Evolutionary conservation across 306 rosid genomes (phyloP), one percentile per base, ranked within the genome.

Genomic region (Dalbergia cochinchinensis): DNA sequence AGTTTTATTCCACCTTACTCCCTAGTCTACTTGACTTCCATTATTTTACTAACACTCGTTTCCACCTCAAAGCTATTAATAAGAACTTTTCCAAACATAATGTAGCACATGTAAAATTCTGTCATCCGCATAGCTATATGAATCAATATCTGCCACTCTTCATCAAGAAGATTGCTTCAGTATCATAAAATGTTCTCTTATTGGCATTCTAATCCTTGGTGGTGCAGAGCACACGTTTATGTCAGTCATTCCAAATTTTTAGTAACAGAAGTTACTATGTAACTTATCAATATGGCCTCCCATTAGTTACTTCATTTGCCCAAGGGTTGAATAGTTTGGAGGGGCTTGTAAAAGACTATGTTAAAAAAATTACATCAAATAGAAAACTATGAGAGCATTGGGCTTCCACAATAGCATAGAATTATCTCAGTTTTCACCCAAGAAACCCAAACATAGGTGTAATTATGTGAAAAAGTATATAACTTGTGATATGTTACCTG

Each of bases 401-500:
- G 42, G 34, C 41, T 77, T 45, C 55, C 44, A 66, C 9, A 78
- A 45, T 18, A 58, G 64, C 76, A 58, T 78, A 44, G 48, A 50
- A 42, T 63, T 20, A 12, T 62, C 14, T 33, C 62, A 37, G 47
- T 14, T 55, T 31, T 14, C 31, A 26, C 18, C 22, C 69, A 60
- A 33, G 59, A 65, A 39, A 74, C 7, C 69, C 54, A 19, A 41
- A 62, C 65, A 15, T 60, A 48, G 53, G 60, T 3, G 45, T 63
- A 80, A 73, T 4, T 8, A 26, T 35, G 44, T 14, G 22, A 65
- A 65, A 26, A 45, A 65, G 41, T 7, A 26, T 12, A 31, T 16
- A 8, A 54, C 7, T 14, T 42, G 75, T 11, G 26, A 75, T 66
- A 22, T 45, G 65, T 74, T 85, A 95, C 99, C 97, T 95, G 97